Conservation (phyloP, 2,329 filamentous ascomycete genomes). For the Diplodia scrobiculata region DNA sequence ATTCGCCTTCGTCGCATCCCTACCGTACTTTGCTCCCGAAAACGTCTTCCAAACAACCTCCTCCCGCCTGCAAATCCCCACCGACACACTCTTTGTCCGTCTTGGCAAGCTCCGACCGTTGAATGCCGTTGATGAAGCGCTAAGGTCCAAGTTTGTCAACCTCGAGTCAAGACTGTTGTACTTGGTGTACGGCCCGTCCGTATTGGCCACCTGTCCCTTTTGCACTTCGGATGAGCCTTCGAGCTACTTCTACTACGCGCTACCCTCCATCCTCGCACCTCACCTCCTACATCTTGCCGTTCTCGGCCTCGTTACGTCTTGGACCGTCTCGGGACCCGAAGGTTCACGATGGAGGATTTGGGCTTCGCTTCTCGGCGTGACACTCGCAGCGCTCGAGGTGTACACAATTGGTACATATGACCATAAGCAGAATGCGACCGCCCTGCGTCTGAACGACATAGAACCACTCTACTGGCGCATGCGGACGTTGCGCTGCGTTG, state of each 20-base stretch:
- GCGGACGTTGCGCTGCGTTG: slow-evolving; percentile 63
- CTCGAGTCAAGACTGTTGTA: slow-evolving; percentile 77
- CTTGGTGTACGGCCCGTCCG: slow-evolving; percentile 75
- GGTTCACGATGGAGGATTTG: slow-evolving; percentile 69
- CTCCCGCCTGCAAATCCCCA: slow-evolving; percentile 82
- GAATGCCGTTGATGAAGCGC: slow-evolving; percentile 62
- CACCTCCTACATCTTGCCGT: slow-evolving; percentile 76
- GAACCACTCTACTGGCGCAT: slow-evolving; percentile 73
- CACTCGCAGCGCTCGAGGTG: slow-evolving; percentile 64
- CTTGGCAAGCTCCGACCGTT: slow-evolving; percentile 60
- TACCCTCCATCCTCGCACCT: slow-evolving; percentile 72
- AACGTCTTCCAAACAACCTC: slow-evolving; percentile 79
- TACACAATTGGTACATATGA: slow-evolving; percentile 68
- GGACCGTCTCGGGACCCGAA: slow-evolving; percentile 63
- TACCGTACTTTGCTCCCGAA: slow-evolving; percentile 69
- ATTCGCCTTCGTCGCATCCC: slow-evolving; percentile 61
- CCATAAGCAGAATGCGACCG: slow-evolving; percentile 64
- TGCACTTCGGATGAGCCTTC: slow-evolving; percentile 73
- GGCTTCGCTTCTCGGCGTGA: slow-evolving; percentile 65
- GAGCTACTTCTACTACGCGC: slow-evolving; percentile 82
- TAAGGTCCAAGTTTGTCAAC: slow-evolving; percentile 64
- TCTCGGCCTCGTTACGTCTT: slow-evolving; percentile 73
- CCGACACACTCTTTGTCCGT: slow-evolving; percentile 79
- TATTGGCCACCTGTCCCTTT: slow-evolving; percentile 76
- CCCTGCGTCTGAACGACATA: slow-evolving; percentile 62